phyloP scores from a whole-genome alignment of 2,329 filamentous ascomycete genomes.

The Neophaeococcomyces mojaviensis region DNA sequence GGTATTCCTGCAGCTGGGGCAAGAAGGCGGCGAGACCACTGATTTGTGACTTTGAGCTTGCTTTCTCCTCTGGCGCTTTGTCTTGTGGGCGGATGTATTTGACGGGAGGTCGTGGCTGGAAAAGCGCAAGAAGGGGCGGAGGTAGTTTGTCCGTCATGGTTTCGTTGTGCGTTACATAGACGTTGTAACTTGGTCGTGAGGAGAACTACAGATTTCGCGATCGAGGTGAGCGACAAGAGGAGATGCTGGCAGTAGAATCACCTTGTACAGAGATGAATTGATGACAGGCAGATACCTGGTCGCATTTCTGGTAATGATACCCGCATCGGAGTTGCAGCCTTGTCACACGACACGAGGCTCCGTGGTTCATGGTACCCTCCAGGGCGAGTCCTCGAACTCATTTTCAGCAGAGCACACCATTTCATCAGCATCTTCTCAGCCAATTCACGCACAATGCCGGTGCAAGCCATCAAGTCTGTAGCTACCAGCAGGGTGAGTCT shows the following conservation, averaged over 20 bases:
- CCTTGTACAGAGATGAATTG: slow-evolving; percentile 3
- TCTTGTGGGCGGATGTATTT: slow-evolving; percentile 82
- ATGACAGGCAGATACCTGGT: slow-evolving; percentile 13
- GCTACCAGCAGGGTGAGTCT: slow-evolving; percentile 48
- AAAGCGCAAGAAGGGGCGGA: slow-evolving; percentile 83
- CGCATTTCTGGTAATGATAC: slow-evolving; percentile 11
- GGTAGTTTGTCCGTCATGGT: slow-evolving; percentile 96
- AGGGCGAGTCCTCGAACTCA: background rate
- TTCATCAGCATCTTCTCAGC: background rate
- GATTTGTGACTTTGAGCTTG: slow-evolving; percentile 64
- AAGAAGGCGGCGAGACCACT: slow-evolving; percentile 68
- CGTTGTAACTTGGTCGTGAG: background rate
- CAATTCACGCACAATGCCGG: slow-evolving; percentile 30
- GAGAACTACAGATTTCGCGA: no score
- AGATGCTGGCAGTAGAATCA: slow-evolving; percentile 5
- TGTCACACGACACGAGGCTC: background rate
- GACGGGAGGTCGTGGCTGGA: slow-evolving; percentile 85
- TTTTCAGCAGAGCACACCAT: background rate
- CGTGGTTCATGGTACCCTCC: background rate
- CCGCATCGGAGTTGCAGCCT: background rate
- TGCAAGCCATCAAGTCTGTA: slow-evolving; percentile 45
- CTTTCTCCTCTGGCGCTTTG: slow-evolving; percentile 64
- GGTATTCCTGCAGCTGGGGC: slow-evolving; percentile 66
- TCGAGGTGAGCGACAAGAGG: background rate
- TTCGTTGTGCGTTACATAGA: slow-evolving; percentile 17